Base-by-base conservation (phyloP, 208 protist genomes). In the Acanthamoeba castellanii region DNA sequence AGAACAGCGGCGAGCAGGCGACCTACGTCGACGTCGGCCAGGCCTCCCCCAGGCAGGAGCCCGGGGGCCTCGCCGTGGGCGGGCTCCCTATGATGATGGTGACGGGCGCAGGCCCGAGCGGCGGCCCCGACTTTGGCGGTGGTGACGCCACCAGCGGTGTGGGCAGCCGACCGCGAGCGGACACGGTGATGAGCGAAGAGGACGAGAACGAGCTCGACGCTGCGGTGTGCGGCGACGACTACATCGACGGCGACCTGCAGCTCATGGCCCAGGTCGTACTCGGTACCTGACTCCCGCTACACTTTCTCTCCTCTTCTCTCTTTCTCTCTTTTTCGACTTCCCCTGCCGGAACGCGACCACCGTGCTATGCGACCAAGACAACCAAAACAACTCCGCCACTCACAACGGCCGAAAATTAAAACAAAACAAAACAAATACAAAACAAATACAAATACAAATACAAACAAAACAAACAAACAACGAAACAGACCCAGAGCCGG, bases 151-250 rank as follows among this genome's bases (percentile, higher is more conserved):
- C 5, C 64, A 9, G 16, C 34, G 68, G 2, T 14, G 68, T 6
- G 18, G 68, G 68, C 25, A 20, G 68, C 6, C 27, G 68, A 3
- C 30, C 27, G n/a, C 68, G 68, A 20, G 68, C 68, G n/a, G 68
- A 76, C 68, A 76, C 68, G 16, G 34, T 76, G 68, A 42, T 42
- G 68, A 76, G 68, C 68, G 81, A 88, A 18, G 82, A 90, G 25
- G 76, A 85, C 25, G 76, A 47, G 55, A 90, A 68, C 82, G 82
- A 70, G 27, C 18, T 37, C 32, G 82, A 68, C 50, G 45, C 55
- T 9, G 6, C 61, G 1, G 82, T 90, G 82, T 30, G 82, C 32
- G 82, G 82, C 3, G 82, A 90, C 55, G 82, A 90, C 82, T 90
- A 90, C 52, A 9, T 20, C 27, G 82, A 90, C 82, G 30, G 18